Evolutionary conservation across 2,329 filamentous ascomycete species (phyloP).

Genomic region (Purpureocillium takamizusanense): DNA sequence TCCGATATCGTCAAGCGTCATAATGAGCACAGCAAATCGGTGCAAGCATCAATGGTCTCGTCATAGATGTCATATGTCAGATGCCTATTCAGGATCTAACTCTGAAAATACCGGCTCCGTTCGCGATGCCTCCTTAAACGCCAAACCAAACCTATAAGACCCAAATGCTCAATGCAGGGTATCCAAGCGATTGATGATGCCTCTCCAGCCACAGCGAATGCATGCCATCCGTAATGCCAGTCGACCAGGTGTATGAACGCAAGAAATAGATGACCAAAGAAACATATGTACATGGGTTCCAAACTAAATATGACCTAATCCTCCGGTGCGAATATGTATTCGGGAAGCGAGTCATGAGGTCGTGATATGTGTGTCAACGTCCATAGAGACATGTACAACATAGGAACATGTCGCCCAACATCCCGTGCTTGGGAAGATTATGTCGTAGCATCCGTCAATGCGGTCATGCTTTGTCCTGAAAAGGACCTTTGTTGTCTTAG

Average conservation of each 20-base stretch:
- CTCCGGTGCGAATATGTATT: not conserved
- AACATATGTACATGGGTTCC: constrained; percentile 8
- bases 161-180: constrained; percentile 20
- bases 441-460: too few relatives aligned
- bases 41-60: too few relatives aligned
- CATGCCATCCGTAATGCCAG: not conserved
- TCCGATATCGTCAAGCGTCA: too few relatives aligned
- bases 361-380: constrained; percentile 1
- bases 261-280: constrained; percentile 3
- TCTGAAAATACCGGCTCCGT: not conserved
- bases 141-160: constrained; percentile 13
- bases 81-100: too few relatives aligned
- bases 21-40: too few relatives aligned
- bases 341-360: constrained; percentile 2
- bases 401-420: not conserved
- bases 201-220: constrained; percentile 7
- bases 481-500: too few relatives aligned
- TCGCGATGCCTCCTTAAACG: constrained; percentile 14
- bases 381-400: not conserved
- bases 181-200: constrained; percentile 19
- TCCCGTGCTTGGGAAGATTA: not conserved
- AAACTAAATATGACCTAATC: not conserved
- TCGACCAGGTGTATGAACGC: constrained; percentile 3
- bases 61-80: too few relatives aligned
- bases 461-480: too few relatives aligned